A percentile compares a stretch with the other conserved stretches of the same genome.
Evolutionary conservation across 176 grass and related monocot species (phyloP).

Genomic region (Oryza glumipatula): DNA sequence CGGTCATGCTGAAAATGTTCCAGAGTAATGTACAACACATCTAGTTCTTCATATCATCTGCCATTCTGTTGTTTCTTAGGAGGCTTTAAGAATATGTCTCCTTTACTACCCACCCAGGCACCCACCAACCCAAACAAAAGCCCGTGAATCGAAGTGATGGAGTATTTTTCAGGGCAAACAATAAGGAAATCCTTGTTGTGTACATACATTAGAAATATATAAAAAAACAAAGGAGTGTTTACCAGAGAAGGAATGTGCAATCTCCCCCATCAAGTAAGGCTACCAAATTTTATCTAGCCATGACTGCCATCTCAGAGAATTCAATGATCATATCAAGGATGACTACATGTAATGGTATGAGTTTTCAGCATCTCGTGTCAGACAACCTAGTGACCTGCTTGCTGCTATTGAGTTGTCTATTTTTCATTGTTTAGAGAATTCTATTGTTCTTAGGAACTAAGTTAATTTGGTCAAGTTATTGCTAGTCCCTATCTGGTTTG

Average conservation of each 20-base stretch:
- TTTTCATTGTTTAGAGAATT: background rate
- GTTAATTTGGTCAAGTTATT: background rate
- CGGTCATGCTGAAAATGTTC: conserved; percentile 6
- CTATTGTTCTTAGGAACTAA: background rate
- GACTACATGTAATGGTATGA: background rate
- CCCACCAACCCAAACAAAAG: conserved; percentile 1
- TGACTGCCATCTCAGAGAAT: background rate
- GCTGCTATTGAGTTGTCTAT: background rate
- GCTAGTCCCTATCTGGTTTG: background rate
- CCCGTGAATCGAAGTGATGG: background rate
- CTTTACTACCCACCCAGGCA: background rate
- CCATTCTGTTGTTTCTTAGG: background rate
- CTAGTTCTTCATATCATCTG: background rate
- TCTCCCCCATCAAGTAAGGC: background rate
- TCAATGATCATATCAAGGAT: background rate
- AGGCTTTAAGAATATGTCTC: background rate
- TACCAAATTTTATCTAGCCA: background rate
- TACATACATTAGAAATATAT: background rate
- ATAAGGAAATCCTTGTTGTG: background rate
- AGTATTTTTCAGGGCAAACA: background rate
- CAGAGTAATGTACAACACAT: background rate
- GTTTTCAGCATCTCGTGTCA: conserved; percentile 5
- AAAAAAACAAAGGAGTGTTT: background rate
- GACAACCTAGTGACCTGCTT: background rate
- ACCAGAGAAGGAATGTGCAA: background rate